phyloP scores from a whole-genome alignment of 108 stramenopile genomes.

The Mayamaea pseudoterrestris region DNA sequence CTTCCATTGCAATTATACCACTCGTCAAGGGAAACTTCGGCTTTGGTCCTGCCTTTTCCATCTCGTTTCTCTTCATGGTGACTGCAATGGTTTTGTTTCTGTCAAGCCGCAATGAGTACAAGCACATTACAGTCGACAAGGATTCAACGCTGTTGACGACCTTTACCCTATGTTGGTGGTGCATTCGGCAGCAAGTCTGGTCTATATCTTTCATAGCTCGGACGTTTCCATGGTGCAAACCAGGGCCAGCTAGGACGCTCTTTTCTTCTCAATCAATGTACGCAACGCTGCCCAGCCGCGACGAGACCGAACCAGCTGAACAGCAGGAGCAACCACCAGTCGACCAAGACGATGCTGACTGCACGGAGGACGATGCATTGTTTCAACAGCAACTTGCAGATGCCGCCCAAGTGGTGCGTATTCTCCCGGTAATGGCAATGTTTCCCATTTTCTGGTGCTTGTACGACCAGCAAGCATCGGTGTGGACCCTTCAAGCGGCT shows the following conservation, averaged over 20 bases:
- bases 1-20: constrained; percentile 34
- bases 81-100: constrained; percentile 29
- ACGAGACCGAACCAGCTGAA: neutral
- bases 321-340: neutral
- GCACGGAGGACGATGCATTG: neutral
- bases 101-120: constrained; percentile 18
- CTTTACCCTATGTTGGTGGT: no score
- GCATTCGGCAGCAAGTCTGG: no score
- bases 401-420: constrained; percentile 22
- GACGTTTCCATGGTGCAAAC: neutral
- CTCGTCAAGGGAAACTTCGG: constrained; percentile 24
- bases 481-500: constrained; percentile 57
- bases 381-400: constrained; percentile 11
- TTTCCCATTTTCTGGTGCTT: constrained; percentile 58
- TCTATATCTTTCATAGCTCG: neutral
- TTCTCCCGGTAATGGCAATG: constrained; percentile 34
- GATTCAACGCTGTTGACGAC: constrained; percentile 6
- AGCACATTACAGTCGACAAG: neutral
- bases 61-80: constrained; percentile 35
- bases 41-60: constrained; percentile 38
- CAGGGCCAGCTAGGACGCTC: no score
- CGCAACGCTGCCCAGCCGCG: neutral
- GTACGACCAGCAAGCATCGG: constrained; percentile 59
- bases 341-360: neutral
- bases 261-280: neutral